Base-by-base conservation (phyloP, 208 protist species). In the Eutreptiella sp. region DNA sequence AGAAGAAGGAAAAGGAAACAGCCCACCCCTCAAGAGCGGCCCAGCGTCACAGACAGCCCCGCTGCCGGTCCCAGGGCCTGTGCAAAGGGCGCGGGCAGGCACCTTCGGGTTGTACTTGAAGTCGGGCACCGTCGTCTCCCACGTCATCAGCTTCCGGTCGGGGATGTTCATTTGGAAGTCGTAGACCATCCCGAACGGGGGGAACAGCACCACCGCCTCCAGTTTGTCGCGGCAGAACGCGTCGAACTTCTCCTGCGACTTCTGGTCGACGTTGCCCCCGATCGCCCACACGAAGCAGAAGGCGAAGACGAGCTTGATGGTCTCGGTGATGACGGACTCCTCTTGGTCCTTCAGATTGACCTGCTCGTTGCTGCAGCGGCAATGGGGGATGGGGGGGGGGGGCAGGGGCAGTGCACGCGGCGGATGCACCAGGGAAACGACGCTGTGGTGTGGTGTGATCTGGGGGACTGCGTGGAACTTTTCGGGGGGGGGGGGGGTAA, bases 221-320 rank as follows among this genome's bases (percentile, higher is more conserved):
- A 96, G 77, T 35, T 85, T 36, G 16, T 79, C 76, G 59, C 82
- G 81, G 9, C 66, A 73, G 46, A 89, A 66, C 19, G 72, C 79
- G 73, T 96, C 93, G 77, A 96, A 98, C 48, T 74, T 80, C 52
- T 92, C 84, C 76, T 90, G 84, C 0, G 72, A 68, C 2, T 54
- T 50, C 48, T 82, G 78, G 48, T 87, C 79, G 9, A 97, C 74
- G 73, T 95, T 96, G 43, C 83, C 88, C 48, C 93, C 96, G 41
- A 98, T 63, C 14, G 89, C 87, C 96, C 96, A 99, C 27, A 97
- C 81, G 58, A 91, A 90, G 1, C 81, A 83, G 68, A 97, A 98
- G 38, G 85, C 70, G 60, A 96, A 96, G 62, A 92, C 65, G 21
- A 84, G 63, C 42, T 89, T 75, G 61, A 89, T 86, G 46, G 86